Base-by-base conservation (phyloP, 2,329 filamentous ascomycete genomes). In the Scytalidium sp. region DNA sequence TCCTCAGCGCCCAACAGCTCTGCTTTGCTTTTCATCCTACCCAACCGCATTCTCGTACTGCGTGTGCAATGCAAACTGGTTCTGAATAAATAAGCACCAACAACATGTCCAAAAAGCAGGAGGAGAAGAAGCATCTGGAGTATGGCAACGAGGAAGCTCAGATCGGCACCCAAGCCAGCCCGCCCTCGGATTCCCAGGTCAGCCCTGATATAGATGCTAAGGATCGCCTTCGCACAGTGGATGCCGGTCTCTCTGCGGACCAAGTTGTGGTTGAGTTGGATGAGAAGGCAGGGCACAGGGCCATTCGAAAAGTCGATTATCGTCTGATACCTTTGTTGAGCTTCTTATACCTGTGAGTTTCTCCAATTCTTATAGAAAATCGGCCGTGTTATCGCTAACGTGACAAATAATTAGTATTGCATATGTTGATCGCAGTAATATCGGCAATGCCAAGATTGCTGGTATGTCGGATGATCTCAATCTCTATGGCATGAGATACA, bases 361-460 rank as follows among this genome's bases (percentile, higher is more conserved):
- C n/a, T n/a, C n/a, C n/a, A n/a, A n/a, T n/a, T n/a, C n/a, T n/a
- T n/a, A n/a, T n/a, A n/a, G n/a, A n/a, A n/a, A n/a, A n/a, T n/a
- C n/a, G n/a, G n/a, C n/a, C n/a, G n/a, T n/a, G n/a, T n/a, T n/a
- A n/a, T n/a, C n/a, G n/a, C n/a, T n/a, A n/a, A n/a, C 7, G 13
- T 36, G 8, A 5, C 6, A 43, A 43, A 63, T n/a, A n/a, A n/a
- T n/a, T 69, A 36, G 32, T n/a, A 36, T 36, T n/a, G 32, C 32
- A 9, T 36, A 36, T 15, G 32, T 91, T 7, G 87, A 90, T 63
- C 75, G 87, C 67, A 84, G 88, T 47, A 90, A 90, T 61, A 89
- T 90, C 53, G 84, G 84, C 46, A 57, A 57, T 45, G 55, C 55
- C 9, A 51, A 49, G 39, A 51, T 54, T 17, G 32, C 47, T 19